Conservation (phyloP, 345 rosid genomes). For the Syzygium oleosum region DNA sequence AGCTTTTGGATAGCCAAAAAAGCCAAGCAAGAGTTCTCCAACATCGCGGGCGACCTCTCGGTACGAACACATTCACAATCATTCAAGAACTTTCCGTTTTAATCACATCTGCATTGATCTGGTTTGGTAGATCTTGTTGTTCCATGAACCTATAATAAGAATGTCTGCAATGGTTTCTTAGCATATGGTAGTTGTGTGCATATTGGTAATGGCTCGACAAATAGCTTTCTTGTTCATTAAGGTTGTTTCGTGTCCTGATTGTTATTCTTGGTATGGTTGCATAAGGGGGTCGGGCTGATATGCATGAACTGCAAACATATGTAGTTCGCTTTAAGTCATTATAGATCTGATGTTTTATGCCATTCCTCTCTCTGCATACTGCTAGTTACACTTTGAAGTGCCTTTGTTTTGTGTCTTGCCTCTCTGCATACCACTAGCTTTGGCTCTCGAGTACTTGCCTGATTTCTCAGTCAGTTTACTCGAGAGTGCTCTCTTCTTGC, state of each 20-base stretch:
- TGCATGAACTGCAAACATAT: not conserved
- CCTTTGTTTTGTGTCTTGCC: not conserved
- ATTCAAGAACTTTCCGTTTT: too few species aligned
- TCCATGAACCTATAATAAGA: not conserved
- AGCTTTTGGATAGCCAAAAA: conserved; percentile 24
- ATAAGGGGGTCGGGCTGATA: not conserved
- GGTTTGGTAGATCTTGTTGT: not conserved
- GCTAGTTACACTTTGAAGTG: not conserved
- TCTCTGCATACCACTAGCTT: not conserved
- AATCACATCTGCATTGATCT: not conserved
- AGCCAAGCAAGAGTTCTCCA: conserved; percentile 24
- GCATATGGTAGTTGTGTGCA: not conserved
- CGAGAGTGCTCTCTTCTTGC: not conserved
- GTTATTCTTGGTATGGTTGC: not conserved
- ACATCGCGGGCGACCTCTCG: conserved; percentile 17
- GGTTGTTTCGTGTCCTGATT: not conserved
- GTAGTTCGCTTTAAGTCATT: not conserved
- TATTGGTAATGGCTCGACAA: not conserved
- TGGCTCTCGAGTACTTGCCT: not conserved
- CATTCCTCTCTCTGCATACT: not conserved
- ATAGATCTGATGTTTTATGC: not conserved
- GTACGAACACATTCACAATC: not conserved
- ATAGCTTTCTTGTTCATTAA: not conserved
- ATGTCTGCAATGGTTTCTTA: not conserved
- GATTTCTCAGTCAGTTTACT: not conserved